phyloP scores from a whole-genome alignment of 2,329 filamentous ascomycete genomes.

The Neobulgaria alba region DNA sequence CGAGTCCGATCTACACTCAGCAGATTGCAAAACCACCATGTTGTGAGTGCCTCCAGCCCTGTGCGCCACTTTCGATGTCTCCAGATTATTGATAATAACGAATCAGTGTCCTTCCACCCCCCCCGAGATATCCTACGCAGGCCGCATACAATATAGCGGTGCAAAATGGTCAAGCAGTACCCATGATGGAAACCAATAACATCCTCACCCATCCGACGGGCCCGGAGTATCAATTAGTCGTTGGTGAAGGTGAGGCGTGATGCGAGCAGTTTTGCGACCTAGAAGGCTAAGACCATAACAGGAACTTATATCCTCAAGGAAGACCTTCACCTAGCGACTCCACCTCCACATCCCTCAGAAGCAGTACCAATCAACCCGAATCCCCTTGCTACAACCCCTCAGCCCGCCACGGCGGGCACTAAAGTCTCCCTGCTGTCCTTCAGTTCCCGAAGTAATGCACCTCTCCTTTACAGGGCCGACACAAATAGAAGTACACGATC shows the following conservation, averaged over 20 bases:
- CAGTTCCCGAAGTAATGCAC: slow-evolving; percentile 31
- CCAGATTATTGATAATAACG: slow-evolving; percentile 18
- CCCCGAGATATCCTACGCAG: slow-evolving; percentile 72
- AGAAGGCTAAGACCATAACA: slow-evolving; percentile 30
- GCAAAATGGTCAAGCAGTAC: slow-evolving; percentile 57
- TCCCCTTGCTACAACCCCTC: slow-evolving; percentile 75
- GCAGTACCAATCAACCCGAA: slow-evolving; percentile 80
- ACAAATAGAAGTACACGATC: slow-evolving; percentile 42
- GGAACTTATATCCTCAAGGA: slow-evolving; percentile 87
- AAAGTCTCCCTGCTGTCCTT: slow-evolving; percentile 64
- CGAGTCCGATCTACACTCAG: slow-evolving; percentile 36
- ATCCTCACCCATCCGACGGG: slow-evolving; percentile 71
- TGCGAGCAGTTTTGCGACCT: slow-evolving; percentile 1
- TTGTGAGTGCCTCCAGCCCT: slow-evolving; percentile 20
- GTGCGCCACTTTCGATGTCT: slow-evolving; percentile 1
- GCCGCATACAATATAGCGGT: slow-evolving; percentile 65
- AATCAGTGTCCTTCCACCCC: slow-evolving; percentile 65
- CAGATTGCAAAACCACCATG: slow-evolving; percentile 18
- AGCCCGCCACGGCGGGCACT: slow-evolving; percentile 77
- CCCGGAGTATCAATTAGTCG: slow-evolving; percentile 80
- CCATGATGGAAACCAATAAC: slow-evolving; percentile 92
- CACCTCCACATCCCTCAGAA: slow-evolving; percentile 92
- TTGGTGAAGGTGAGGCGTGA: slow-evolving; percentile 66
- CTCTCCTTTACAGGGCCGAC: slow-evolving; percentile 45
- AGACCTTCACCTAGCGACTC: slow-evolving; percentile 84